phyloP scores from a whole-genome alignment of 306 rosid genomes.

The Quercus wislizeni region DNA sequence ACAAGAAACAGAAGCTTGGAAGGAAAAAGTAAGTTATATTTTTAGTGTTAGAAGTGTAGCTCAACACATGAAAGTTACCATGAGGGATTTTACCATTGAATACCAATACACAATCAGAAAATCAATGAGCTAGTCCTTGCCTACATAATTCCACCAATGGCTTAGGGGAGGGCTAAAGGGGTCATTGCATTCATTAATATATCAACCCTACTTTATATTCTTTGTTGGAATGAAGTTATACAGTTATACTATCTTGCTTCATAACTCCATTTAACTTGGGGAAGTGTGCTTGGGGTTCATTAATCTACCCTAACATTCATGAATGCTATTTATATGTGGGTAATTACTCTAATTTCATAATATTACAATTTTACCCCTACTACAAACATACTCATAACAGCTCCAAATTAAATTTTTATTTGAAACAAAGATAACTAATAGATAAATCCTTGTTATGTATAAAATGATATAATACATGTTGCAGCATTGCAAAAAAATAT shows the following conservation, averaged over 20 bases:
- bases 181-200: background rate
- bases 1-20: conserved; percentile 75
- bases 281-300: too few species aligned
- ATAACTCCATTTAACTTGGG: too few species aligned
- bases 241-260: too few species aligned
- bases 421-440: too few species aligned
- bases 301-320: too few species aligned
- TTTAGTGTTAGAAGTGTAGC: background rate
- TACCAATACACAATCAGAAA: background rate
- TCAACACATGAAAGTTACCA: background rate
- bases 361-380: too few species aligned
- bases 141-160: background rate
- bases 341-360: too few species aligned
- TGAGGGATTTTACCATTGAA: conserved; percentile 4
- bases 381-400: too few species aligned
- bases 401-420: too few species aligned
- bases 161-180: background rate
- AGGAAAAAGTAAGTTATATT: conserved; percentile 65
- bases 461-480: background rate
- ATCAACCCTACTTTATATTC: background rate
- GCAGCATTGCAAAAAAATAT: background rate
- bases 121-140: background rate
- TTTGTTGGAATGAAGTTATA: background rate
- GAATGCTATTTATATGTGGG: too few species aligned
- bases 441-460: too few species aligned